Evolutionary conservation across 495 filamentous ascomycete species (phyloP), one percentile per base, ranked within the genome.

Genomic region (Neurospora discreta): DNA sequence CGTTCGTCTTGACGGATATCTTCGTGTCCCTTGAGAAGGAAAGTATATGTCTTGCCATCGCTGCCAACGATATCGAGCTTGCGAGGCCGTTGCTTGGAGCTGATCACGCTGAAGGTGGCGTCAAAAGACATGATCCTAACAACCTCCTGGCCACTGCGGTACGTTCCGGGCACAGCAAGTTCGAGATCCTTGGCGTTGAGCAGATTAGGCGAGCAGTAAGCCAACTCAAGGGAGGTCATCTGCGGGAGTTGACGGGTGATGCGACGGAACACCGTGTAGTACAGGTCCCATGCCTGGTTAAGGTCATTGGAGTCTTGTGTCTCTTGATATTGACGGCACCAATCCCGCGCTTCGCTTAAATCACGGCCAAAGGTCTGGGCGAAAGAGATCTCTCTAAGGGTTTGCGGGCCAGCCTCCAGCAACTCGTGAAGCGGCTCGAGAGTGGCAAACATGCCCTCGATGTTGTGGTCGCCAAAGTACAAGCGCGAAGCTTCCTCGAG

Each of bases 1-100:
- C 95, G 91, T 79, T 99, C 95, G 78, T 99, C 95, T 82, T 99
- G 95, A 71, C 95, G 89, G 74, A 98, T 98, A 84, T 99, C 95
- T 82, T 99, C 95, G 75, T 98, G 96, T 11, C 95, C 95, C 82
- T 99, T 99, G 77, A 99, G 86, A 30, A 89, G 76, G 82, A 97
- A 97, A 68, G 92, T 90, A 82, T 98, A 97, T 15, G 87, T 85
- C 68, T 83, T 88, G 71, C 95, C 95, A 77, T 98, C 96, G 76
- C 90, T 95, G 41, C 94, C 95, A 77, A 90, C 89, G 72, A 96
- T 89, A 60, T 90, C 94, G 75, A 98, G 88, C 79, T 95, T 94
- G 69, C 95, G 87, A 5, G 95, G 95, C 39, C 94, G 89, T 78
- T 99, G 97, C 82, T 99, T 99, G 4, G 96, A 98, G 74, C 91